These are phyloP conservation scores for Ophiocordyceps camponoti-saundersi DNA, from an alignment of 2,329 filamentous ascomycete genomes.

Conservation along the genomic window DNA sequence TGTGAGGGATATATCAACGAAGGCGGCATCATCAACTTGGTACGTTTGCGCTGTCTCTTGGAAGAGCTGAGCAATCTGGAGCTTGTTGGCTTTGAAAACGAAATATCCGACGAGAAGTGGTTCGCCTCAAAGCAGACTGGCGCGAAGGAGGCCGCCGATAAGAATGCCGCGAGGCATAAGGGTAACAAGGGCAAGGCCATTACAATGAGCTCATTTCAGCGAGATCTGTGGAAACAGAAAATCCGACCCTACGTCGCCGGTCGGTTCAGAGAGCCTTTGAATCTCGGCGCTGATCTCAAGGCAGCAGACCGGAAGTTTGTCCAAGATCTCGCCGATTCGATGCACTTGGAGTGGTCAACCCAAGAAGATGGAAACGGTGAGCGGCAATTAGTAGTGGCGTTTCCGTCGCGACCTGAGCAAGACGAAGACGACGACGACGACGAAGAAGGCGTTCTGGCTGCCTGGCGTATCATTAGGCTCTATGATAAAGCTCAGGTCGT, in stretches of 20 bases:
- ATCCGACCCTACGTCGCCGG: constrained; percentile 72
- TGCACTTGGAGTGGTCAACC: constrained; percentile 40
- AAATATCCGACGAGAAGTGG: constrained; percentile 80
- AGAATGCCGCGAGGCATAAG: constrained; percentile 38
- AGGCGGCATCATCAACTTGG: constrained; percentile 76
- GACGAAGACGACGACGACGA: constrained; percentile 51
- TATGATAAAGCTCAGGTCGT: constrained; percentile 84
- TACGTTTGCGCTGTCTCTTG: constrained; percentile 59
- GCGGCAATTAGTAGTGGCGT: constrained; percentile 32
- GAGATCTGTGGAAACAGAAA: constrained; percentile 60
- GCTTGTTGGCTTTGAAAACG: constrained; percentile 80
- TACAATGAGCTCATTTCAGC: constrained; percentile 64
- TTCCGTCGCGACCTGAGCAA: constrained; percentile 32
- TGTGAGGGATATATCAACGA: constrained; percentile 95
- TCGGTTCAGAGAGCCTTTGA: constrained; percentile 45
- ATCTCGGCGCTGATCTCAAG: constrained; percentile 56
- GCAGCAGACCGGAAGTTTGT: constrained; percentile 87
- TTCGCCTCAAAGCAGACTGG: constrained; percentile 64
- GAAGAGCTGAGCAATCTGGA: constrained; percentile 80
- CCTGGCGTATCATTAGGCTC: constrained; percentile 69
- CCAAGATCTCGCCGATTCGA: constrained; percentile 59
- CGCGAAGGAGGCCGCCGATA: constrained; percentile 42
- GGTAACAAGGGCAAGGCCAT: constrained; percentile 40
- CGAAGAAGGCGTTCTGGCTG: constrained; percentile 54
- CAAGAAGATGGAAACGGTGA: constrained; percentile 37